Evolutionary conservation across 805 yeast species (phyloP), one percentile per base, ranked within the genome.

Genomic region (Lipomyces spencermartinsiae): DNA sequence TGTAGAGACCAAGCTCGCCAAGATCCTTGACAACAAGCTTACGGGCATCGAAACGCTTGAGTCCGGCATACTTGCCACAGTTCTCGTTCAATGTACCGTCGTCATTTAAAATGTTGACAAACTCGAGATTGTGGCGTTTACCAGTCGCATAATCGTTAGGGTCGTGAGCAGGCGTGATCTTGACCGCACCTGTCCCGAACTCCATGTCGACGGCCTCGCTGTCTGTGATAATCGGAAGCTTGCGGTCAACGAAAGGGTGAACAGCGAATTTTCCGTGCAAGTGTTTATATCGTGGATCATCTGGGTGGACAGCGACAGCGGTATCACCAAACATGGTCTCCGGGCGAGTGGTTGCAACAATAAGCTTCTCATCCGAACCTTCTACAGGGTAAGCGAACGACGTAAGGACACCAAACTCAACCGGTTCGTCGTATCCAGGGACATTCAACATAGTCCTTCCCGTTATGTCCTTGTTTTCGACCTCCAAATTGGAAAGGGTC

Each of bases 101-200:
- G 77, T 95, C 98, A 65, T 97, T 94, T 74, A 91, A 83, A 73
- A 95, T 93, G 81, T 92, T 93, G 81, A 95, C 85, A 76, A 92
- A 87, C 78, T 92, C 97, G 76, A 95, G 85, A 76, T 87, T 83
- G 80, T 92, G 91, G 83, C 99, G 93, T 83, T 91, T 93, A 83
- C 99, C 99, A 64, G 97, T 92, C 77, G 84, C 85, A 85, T 92
- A 93, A 92, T 95, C 99, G 85, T 95, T 95, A 76, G 88, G 90
- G 82, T 95, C 99, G 81, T 95, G 99, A 57, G 97, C 98, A 68
- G 99, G 99, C 14, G 99, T 95, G 78, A 95, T 95, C 82, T 95
- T 95, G 71, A 95, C 99, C 60, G 99, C 99, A 89, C 99, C 99
- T 71, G 99, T 95, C 85, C 99, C 99, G 74, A 95, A 95, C 80